phyloP scores from a whole-genome alignment of 2,329 filamentous ascomycete genomes.

The Atkinsonella hypoxylon region DNA sequence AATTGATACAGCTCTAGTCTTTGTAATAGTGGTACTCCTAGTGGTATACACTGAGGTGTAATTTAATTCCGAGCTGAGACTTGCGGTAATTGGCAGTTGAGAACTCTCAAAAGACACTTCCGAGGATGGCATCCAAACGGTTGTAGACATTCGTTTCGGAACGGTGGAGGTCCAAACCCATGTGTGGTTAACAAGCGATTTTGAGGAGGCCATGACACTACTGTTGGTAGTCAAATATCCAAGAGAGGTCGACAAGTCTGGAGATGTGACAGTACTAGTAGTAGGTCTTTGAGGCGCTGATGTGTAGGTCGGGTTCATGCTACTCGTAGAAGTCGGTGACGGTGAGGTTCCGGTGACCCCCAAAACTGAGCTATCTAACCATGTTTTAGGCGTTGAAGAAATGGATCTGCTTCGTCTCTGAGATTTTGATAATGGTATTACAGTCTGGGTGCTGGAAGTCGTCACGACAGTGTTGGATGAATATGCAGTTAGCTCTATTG shows the following conservation, averaged over 20 bases:
- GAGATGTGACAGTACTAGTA: background rate
- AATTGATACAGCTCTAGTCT: background rate
- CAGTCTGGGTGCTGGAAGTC: background rate
- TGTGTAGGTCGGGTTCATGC: background rate
- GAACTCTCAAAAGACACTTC: constrained; percentile 1
- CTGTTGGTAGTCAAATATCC: background rate
- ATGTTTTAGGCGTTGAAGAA: background rate
- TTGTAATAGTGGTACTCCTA: background rate
- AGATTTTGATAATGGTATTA: background rate
- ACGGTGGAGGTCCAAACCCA: background rate
- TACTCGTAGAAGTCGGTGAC: background rate
- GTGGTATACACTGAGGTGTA: background rate
- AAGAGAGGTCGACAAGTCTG: background rate
- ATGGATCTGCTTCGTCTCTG: background rate
- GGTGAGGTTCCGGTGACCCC: constrained; percentile 4
- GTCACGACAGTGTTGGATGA: background rate
- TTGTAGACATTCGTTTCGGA: background rate
- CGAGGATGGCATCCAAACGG: background rate
- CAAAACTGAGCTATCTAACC: constrained; percentile 5
- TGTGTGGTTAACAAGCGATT: background rate
- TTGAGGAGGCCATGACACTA: background rate
- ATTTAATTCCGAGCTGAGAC: background rate
- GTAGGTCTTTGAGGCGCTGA: background rate
- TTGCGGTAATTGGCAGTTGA: constrained; percentile 1
- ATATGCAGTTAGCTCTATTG: background rate